Evolutionary conservation across 305 asterid species (phyloP).

Genomic region (Solanum hybrid): DNA sequence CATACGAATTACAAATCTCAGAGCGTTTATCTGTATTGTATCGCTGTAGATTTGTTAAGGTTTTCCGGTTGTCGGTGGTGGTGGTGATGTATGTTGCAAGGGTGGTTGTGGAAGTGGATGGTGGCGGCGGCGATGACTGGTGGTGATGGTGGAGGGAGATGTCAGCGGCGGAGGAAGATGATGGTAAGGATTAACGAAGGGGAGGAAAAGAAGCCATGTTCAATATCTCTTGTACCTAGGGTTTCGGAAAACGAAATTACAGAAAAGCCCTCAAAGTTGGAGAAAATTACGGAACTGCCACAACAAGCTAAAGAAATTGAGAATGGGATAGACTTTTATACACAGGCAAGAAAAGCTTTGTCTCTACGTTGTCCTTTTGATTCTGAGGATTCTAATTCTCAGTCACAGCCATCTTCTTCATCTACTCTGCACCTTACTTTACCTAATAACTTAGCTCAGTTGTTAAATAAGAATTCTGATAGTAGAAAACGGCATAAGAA

Average conservation of each 20-base stretch:
- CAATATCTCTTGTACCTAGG: constrained; percentile 25
- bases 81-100: constrained; percentile 30
- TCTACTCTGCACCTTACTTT: constrained; percentile 14
- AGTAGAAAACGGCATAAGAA: constrained; percentile 71
- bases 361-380: constrained; percentile 67
- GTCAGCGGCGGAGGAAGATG: constrained; percentile 52
- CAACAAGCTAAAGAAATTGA: constrained; percentile 9
- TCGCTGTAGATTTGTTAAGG: neutral
- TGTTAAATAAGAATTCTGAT: constrained; percentile 58
- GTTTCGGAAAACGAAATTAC: constrained; percentile 28
- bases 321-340: constrained; percentile 41
- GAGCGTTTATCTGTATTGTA: neutral
- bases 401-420: constrained; percentile 30
- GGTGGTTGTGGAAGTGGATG: constrained; percentile 42
- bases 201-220: constrained; percentile 35
- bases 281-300: constrained; percentile 41
- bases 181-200: constrained; percentile 40
- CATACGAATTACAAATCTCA: neutral
- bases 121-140: constrained; percentile 52
- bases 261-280: constrained; percentile 45
- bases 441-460: constrained; percentile 59
- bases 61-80: constrained; percentile 22
- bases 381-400: constrained; percentile 42
- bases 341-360: constrained; percentile 76
- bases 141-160: constrained; percentile 39